Evolutionary conservation across 345 rosid species (phyloP), one percentile per base, ranked within the genome.

Genomic region (Ceriops tagal): DNA sequence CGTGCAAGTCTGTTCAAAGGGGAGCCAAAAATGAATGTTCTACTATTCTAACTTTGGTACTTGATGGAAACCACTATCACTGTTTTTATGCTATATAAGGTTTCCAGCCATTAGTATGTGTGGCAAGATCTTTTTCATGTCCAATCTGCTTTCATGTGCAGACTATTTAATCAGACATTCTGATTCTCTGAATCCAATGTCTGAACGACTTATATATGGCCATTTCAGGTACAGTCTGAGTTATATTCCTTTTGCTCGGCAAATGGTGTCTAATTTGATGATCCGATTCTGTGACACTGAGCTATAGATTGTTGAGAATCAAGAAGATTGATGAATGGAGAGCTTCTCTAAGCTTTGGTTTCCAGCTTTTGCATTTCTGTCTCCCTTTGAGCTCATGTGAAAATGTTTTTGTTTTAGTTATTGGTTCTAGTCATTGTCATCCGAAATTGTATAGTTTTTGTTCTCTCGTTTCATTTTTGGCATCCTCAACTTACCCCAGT

Each of bases 171-270:
- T 15, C 4, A 11, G 43, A 39, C 52, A 57, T 61, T 76, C 39
- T 32, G 30, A 10, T 24, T 61, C 49, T 16, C 52, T 63, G 31
- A 27, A 8, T 10, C 18, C 13, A 24, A 24, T 51, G 55, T 67
- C 34, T 28, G 26, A n/a, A n/a, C 20, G 32, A 22, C 55, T 77
- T 30, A 68, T 37, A 51, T 28, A 11, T 8, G 70, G 55, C 62
- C 67, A 26, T 75, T 86, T 59, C 97, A 95, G 99, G 99, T 95
- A 92, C 80, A 70, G 96, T 68, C 83, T 95, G 71, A 92, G 96
- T 70, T 95, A 88, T 43, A 85, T 95, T 51, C 99, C 98, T 35
- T 95, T 95, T 66, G 98, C 96, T 26, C 81, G 96, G 26, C 84
- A 86, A 68, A 85, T 86, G 81, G 88, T 95, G 73, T 92, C 97